Base-by-base conservation (phyloP, 345 rosid genomes). In the Physaria fendleri region DNA sequence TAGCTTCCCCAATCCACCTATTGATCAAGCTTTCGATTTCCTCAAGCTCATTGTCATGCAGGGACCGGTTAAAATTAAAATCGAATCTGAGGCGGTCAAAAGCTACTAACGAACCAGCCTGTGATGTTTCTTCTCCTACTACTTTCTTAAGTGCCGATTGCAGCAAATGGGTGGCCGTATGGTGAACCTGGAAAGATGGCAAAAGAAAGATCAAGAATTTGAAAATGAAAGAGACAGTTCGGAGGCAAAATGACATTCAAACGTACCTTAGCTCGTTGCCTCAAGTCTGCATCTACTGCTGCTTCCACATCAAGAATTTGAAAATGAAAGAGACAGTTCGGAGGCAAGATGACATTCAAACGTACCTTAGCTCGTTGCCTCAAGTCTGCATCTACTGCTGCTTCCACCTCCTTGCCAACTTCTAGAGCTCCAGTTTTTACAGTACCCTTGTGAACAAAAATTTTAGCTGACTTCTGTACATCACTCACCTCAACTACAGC, bases 231-330 rank as follows among this genome's bases (percentile, higher is more conserved):
- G 37, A 34, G 14, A 34, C 28, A 20, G 27, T 16, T 8, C 21
- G 3, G 6, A 65, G 18, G 30, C 24, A 13, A 60, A 54, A 48
- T 12, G 27, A 52, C 42, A 64, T 46, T 66, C 35, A 53, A 32
- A 65, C 35, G 54, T 59, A 92, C 98, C 93, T 85, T 84, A 5
- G 93, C 96, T 29, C 73, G 81, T 61, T 88, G 96, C 78, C 96
- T 84, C 60, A 81, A 45, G 49, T 79, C 81, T 71, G 80, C 73
- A 75, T 86, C 89, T 3, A 92, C 96, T 12, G 77, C 53, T 52
- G 96, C 98, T 84, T 88, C 87, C 43, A 92, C 93, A 72, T 88
- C 96, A n/a, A n/a, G n/a, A n/a, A n/a, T n/a, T n/a, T n/a, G n/a
- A n/a, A n/a, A n/a, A n/a, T n/a, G n/a, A n/a, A n/a, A n/a, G n/a